These are phyloP conservation scores for Byssochlamys sp. DNA, from an alignment of 2,329 filamentous ascomycete species.

Conservation along the genomic window DNA sequence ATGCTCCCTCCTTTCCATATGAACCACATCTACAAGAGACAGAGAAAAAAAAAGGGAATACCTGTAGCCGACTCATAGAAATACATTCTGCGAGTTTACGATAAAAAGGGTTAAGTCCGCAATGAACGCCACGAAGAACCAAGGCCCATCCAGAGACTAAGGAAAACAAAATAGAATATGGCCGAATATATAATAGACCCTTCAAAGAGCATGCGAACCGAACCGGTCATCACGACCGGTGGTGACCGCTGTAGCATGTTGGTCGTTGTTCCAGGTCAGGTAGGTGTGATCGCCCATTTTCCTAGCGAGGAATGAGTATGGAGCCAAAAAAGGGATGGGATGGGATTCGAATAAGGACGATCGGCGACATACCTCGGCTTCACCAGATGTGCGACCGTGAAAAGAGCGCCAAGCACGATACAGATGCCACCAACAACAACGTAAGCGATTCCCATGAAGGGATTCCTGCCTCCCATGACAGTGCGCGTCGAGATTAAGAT, in stretches of 20 bases:
- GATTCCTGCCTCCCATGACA: constrained; percentile 88
- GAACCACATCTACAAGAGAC: background rate
- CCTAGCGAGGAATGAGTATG: constrained; percentile 38
- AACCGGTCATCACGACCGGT: constrained; percentile 48
- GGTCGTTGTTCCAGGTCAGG: constrained; percentile 81
- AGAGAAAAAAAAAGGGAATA: background rate
- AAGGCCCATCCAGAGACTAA: background rate
- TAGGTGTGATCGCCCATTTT: constrained; percentile 98
- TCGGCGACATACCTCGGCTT: constrained; percentile 62
- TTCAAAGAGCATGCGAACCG: constrained; percentile 16
- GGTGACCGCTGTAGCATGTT: constrained; percentile 47
- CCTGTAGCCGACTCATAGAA: background rate
- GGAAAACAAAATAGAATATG: background rate
- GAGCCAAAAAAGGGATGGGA: background rate
- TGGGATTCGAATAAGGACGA: background rate
- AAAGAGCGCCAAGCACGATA: constrained; percentile 75
- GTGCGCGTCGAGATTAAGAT: constrained; percentile 82
- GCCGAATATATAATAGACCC: background rate
- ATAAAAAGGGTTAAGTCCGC: background rate
- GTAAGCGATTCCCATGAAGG: constrained; percentile 92
- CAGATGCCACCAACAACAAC: constrained; percentile 88
- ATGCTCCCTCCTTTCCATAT: background rate
- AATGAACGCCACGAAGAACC: background rate
- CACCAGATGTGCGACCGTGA: constrained; percentile 82
- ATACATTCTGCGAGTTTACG: background rate